These are phyloP conservation scores for Rosa lucieae DNA, from an alignment of 306 rosid genomes.

Conservation along the genomic window DNA sequence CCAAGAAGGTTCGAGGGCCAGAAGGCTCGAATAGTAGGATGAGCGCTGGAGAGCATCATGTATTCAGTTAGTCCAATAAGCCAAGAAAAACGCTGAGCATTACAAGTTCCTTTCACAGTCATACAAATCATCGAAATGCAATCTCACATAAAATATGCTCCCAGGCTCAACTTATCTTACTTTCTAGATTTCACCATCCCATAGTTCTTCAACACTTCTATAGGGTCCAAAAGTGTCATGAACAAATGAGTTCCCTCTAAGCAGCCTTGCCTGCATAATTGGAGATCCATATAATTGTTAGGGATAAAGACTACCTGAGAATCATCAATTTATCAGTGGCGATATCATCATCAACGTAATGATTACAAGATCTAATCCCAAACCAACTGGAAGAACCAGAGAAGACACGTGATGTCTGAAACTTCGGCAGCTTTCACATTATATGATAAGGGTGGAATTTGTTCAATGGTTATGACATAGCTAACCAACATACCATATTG, in stretches of 20 bases:
- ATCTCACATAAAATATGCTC: neutral
- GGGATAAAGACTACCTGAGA: neutral
- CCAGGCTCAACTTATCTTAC: neutral
- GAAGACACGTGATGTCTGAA: neutral
- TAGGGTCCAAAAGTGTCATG: constrained; percentile 59
- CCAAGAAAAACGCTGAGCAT: neutral
- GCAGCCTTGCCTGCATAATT: constrained; percentile 59
- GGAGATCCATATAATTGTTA: neutral
- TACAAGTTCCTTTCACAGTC: neutral
- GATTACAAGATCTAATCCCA: neutral
- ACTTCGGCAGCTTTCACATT: neutral
- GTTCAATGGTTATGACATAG: neutral
- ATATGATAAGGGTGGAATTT: neutral
- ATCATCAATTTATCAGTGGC: neutral
- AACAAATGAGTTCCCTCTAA: constrained; percentile 46
- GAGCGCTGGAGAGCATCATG: neutral
- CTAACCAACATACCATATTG: neutral
- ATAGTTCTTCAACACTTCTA: constrained; percentile 50
- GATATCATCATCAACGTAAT: neutral
- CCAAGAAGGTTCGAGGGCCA: too few species aligned
- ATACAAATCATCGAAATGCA: neutral
- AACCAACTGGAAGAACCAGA: neutral
- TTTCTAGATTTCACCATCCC: constrained; percentile 78
- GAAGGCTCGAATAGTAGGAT: neutral
- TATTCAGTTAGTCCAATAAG: neutral